Base-by-base conservation (phyloP, 495 filamentous ascomycete species). In the Aeminium ludgeri region DNA sequence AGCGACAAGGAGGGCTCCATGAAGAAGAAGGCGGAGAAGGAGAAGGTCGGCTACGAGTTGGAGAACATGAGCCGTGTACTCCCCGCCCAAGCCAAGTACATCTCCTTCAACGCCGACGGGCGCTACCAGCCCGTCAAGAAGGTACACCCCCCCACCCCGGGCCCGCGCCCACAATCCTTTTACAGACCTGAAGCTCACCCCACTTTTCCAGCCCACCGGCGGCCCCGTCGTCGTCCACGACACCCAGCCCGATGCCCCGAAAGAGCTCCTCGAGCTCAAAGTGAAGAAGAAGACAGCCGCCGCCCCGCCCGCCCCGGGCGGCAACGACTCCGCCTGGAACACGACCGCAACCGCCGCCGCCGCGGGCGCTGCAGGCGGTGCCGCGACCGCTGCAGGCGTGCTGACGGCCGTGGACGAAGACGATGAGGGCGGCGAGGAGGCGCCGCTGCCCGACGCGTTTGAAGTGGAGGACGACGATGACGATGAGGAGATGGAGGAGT, bases 11-110 rank as follows among this genome's bases (percentile, higher is more conserved):
- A 69, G 13, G 57, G 60, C 30, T 58, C 65, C 45, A 44, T 18
- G 7, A 80, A 75, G 66, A 93, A 87, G 72, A 92, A 83, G 67
- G 65, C 68, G 6, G 91, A 96, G 63, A 92, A 89, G 63, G 89
- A 97, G 62, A 94, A 91, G 69, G 74, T 91, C 34, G 89, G 91
- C 36, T 96, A 89, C 55, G 84, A 91, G 46, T 65, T 96, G 40
- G 83, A 92, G 55, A 99, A 99, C 65, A 86, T 99, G 85, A 86
- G 82, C 25, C 69, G 91, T 41, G 86, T 96, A 23, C 70, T 99
- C 16, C 91, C 87, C 1, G 78, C 74, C 40, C 91, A 99, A 65
- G 70, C 94, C 52, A 93, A 87, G 61, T 95, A 83, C 57, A 86
- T 96, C 55, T 91, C 72, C 55, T 93, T 96, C 69, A 65, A 68